phyloP scores from a whole-genome alignment of 768 basidiomycete species.

The Clavaria fumosa region DNA sequence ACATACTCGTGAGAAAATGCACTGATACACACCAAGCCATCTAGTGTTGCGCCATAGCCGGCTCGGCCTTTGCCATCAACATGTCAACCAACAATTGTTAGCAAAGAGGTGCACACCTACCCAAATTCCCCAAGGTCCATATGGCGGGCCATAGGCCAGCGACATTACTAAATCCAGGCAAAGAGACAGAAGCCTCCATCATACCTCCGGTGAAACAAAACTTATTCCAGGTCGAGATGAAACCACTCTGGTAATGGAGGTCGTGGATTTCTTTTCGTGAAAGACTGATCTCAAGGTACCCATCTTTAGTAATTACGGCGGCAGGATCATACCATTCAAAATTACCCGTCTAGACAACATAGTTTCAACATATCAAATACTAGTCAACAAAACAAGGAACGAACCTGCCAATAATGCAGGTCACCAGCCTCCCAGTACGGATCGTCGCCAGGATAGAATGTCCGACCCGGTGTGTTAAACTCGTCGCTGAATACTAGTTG shows the following conservation, averaged over 20 bases:
- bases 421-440: slow-evolving; percentile 81
- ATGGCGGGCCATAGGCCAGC: slow-evolving; percentile 67
- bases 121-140: slow-evolving; percentile 73
- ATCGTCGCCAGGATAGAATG: slow-evolving; percentile 81
- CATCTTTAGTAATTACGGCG: slow-evolving; percentile 57
- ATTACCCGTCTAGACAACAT: slow-evolving; percentile 40
- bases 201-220: slow-evolving; percentile 90
- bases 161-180: slow-evolving; percentile 55
- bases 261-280: slow-evolving; percentile 49
- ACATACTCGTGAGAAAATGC: background rate
- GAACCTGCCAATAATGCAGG: slow-evolving; percentile 63
- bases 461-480: slow-evolving; percentile 65
- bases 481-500: slow-evolving; percentile 82
- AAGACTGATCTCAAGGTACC: slow-evolving; percentile 64
- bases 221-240: slow-evolving; percentile 72
- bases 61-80: slow-evolving; percentile 40
- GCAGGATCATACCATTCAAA: slow-evolving; percentile 85
- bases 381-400: slow-evolving; percentile 4
- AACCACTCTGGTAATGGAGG: slow-evolving; percentile 55
- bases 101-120: slow-evolving; percentile 15
- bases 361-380: background rate
- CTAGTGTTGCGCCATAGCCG: slow-evolving; percentile 75
- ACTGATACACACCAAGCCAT: slow-evolving; percentile 55
- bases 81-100: slow-evolving; percentile 4
- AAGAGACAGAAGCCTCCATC: slow-evolving; percentile 47